Evolutionary conservation across 2,329 filamentous ascomycete species (phyloP).

Genomic region (Microdochium bolleyi): DNA sequence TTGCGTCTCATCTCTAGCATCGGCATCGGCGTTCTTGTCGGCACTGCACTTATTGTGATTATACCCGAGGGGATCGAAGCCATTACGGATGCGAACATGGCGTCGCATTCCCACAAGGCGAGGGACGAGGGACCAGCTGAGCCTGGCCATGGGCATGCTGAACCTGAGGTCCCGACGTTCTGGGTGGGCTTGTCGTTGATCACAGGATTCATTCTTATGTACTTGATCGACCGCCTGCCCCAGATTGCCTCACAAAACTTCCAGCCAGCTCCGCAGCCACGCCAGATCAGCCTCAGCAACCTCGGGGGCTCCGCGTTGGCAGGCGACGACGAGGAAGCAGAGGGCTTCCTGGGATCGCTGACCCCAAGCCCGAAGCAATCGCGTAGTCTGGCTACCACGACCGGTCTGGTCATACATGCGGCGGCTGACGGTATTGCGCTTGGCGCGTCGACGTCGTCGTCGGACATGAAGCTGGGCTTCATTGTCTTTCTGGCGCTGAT

Average conservation of each 20-base stretch:
- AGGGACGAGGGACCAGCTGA: background rate
- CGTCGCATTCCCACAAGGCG: constrained; percentile 25
- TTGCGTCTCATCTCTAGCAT: constrained; percentile 84
- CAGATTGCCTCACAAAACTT: constrained; percentile 61
- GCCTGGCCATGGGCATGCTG: constrained; percentile 14
- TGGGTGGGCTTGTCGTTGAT: constrained; percentile 85
- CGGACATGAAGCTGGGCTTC: constrained; percentile 69
- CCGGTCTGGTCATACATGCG: constrained; percentile 91
- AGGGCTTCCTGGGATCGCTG: constrained; percentile 51
- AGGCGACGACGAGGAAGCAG: constrained; percentile 46
- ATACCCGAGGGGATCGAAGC: constrained; percentile 96
- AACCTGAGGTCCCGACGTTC: constrained; percentile 51
- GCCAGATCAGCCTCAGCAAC: constrained; percentile 84
- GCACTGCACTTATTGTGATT: constrained; percentile 92
- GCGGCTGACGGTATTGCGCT: constrained; percentile 93
- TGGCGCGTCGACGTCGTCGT: constrained; percentile 75
- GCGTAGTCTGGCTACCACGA: constrained; percentile 72
- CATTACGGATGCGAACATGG: constrained; percentile 53
- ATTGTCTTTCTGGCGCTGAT: constrained; percentile 96
- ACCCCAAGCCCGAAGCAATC: constrained; percentile 49
- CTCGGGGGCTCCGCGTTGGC: constrained; percentile 44
- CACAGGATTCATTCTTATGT: constrained; percentile 92
- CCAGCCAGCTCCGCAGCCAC: constrained; percentile 57
- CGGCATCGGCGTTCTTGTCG: constrained; percentile 88
- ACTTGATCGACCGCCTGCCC: constrained; percentile 82